Evolutionary conservation across 345 rosid species (phyloP), one percentile per base, ranked within the genome.

Genomic region (Populus alba): DNA sequence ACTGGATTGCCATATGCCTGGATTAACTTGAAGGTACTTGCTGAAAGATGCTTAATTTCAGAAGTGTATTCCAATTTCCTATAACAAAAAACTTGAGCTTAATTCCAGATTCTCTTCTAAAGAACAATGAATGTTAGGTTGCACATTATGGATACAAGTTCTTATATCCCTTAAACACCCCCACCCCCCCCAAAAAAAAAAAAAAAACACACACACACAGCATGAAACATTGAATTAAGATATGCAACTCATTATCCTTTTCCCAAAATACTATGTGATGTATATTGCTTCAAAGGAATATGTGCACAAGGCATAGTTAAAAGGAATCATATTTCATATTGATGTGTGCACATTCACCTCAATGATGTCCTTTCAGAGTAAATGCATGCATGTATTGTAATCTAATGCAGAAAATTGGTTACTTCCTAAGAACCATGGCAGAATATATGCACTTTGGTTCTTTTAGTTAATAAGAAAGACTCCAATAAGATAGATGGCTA

Each of bases 1-100:
- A 93, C 96, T 45, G 94, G 99, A 66, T 81, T 95, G 90, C 99
- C 98, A 9, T 93, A 88, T 76, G 98, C 99, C 65, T 95, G 99
- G 99, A 83, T 95, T 85, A 95, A 95, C 84, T 85, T 95, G 74
- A 93, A 95, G 99, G 99, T 93, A 88, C 53, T 55, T 23, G 79
- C 70, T 66, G 22, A 69, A 79, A 43, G 38, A 73, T 72, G 17
- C 72, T 75, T 59, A 62, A 31, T 45, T 78, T 74, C 70, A 31
- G 29, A 35, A 29, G 7, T 73, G 9, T 68, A 57, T 49, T 37
- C 43, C 55, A 65, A 39, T 70, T 53, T 72, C 57, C 55, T 75
- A 78, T 20, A 45, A 18, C 17, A 59, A 59, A 16, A 25, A 68
- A 67, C 38, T n/a, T n/a, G 38, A 18, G 29, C 38, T 27, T 17